Evolutionary conservation across 768 basidiomycete species (phyloP), one percentile per base, ranked within the genome.

Genomic region (Rhizopogon vinicolor): DNA sequence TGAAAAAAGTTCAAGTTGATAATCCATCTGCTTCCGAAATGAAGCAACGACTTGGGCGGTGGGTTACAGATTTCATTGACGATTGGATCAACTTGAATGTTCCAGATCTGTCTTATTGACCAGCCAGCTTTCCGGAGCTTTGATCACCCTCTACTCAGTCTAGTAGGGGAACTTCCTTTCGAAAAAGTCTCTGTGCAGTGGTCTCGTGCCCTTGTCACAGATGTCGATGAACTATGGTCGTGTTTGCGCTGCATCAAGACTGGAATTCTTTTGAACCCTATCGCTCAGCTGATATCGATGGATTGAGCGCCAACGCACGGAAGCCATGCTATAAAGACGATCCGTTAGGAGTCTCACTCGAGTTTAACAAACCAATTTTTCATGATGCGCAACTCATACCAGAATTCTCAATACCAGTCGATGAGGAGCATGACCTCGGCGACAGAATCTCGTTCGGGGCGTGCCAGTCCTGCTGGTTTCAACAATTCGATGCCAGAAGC

Each of bases 1-100:
- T 22, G 13, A 35, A 14, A 7, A 49, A 22, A 8, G 19, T 37
- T 49, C 35, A 13, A 12, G 12, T 37, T 5, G 35, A 37, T 37
- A 37, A 37, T 49, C 48, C 35, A 49, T 49, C 48, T 49, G 48
- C 33, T 37, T 25, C 48, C 48, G 48, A 49, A 49, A 49, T 49
- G 48, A 49, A 29, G 19, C 48, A 49, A 49, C 22, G 48, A 19
- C 35, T 22, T 37, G 8, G 19, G 48, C 22, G 19, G 48, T 16
- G 48, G 18, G 48, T 33, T 49, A 25, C 19, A 37, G 35, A 49
- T 49, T 16, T 22, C 9, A 22, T 19, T 16, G 35, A 25, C 35
- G 33, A 49, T 49, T 22, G 14, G 48, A 49, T 16, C 9, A 35
- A 25, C 25, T 25, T 25, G 25, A 25, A 13, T 18, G 9, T 25